These are phyloP conservation scores for Macrophomina pseudophaseolina DNA, from an alignment of 2,329 filamentous ascomycete species.

Conservation along the genomic window DNA sequence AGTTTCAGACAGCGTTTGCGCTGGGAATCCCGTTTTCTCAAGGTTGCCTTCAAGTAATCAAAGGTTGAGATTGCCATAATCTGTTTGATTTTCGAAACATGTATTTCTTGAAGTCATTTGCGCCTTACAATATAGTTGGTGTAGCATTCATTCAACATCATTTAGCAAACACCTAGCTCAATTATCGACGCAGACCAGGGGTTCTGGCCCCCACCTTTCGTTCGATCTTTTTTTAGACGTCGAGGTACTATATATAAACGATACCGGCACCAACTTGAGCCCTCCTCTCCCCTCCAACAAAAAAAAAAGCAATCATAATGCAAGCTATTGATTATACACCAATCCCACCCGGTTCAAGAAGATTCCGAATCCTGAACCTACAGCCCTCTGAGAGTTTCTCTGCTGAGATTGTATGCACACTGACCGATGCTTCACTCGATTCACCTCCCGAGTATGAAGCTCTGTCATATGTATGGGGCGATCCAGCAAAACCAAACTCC, in stretches of 20 bases:
- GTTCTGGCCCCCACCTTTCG: background rate
- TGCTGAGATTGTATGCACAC: background rate
- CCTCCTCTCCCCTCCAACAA: background rate
- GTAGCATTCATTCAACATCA: background rate
- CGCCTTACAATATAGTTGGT: no score
- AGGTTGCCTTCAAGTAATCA: background rate
- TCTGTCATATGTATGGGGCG: conserved; percentile 30
- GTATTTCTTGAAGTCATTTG: background rate
- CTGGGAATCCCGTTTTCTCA: background rate
- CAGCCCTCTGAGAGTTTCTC: background rate
- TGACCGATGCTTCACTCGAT: conserved; percentile 1
- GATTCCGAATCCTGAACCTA: background rate
- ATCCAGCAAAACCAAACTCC: conserved; percentile 4
- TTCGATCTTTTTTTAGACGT: background rate
- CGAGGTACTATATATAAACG: background rate
- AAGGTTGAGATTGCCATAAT: no score
- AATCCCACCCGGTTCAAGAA: background rate
- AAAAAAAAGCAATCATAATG: background rate
- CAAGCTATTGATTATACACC: background rate
- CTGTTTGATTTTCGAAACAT: background rate
- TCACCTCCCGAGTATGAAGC: conserved; percentile 25
- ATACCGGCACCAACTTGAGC: background rate
- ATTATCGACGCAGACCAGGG: background rate
- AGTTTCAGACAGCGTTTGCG: background rate
- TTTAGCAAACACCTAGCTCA: background rate